Evolutionary conservation across 2,329 filamentous ascomycete species (phyloP), one percentile per base, ranked within the genome.

Genomic region (Aspergillus carbonarius): DNA sequence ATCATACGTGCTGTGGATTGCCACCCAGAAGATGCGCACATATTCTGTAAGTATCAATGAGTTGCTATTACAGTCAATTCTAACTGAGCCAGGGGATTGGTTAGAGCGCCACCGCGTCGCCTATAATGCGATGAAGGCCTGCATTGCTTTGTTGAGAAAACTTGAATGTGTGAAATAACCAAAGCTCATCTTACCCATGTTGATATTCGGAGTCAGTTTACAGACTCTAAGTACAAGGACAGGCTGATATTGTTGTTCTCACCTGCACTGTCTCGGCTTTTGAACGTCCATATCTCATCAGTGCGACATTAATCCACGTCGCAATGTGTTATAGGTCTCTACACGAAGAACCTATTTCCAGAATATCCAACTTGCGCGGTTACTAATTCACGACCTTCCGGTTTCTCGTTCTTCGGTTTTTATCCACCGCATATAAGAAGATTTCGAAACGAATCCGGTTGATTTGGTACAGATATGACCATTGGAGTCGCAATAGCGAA

Each of bases 61-160:
- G 27, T 35, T 49, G 27, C 39, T 44, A 34, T 32, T 57, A 10
- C 58, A 39, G 17, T 23, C 30, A 35, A 12, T 49, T 25, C 58
- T 63, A 59, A 63, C 53, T 34, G 27, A 12, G 5, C 17, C 35
- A 71, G 69, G 67, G 63, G 58, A 59, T 23, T 66, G 65, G 63
- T 54, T 67, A 20, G 60, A 63, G 17, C 39, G 44, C 10, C 63
- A 64, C 50, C 59, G 67, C 39, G 53, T 60, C 18, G 55, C 62
- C 7, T 70, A 70, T 58, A 46, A 61, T 34, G 63, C 66, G 10
- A 68, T 71, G 64, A 63, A 59, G 40, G 61, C 55, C 23, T 64
- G 64, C 47, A 55, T 67, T 52, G 23, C 35, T 9, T 12, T 66
- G 34, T 46, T 68, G 50, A 55, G 60, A 15, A 54, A 47, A 7